Percentiles rank a stretch among this genome's conserved stretches.
phyloP scores from a whole-genome alignment of 1,139 yeast species.

The Saccharomyces uvarum region DNA sequence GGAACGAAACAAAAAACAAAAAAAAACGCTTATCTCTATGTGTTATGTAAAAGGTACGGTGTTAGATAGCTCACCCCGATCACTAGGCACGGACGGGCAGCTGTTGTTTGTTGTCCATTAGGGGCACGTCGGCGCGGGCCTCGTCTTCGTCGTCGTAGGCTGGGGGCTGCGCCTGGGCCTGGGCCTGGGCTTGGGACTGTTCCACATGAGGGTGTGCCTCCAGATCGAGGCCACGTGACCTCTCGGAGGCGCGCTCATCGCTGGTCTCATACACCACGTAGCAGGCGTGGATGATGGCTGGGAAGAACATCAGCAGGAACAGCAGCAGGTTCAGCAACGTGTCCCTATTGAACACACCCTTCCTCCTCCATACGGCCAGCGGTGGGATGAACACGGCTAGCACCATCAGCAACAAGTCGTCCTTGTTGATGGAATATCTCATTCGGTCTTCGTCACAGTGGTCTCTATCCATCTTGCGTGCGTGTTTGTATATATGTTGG shows the following conservation, averaged over 20 bases:
- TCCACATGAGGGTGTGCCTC: neutral
- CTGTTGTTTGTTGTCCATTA: neutral
- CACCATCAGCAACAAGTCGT: constrained; percentile 20
- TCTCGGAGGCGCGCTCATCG: constrained; percentile 11
- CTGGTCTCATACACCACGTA: constrained; percentile 25
- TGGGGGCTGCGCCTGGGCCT: neutral
- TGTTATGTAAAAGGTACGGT: neutral
- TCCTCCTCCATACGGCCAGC: constrained; percentile 20
- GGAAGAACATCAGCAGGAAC: constrained; percentile 21
- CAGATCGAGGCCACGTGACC: neutral
- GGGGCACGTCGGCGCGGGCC: neutral
- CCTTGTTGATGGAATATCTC: constrained; percentile 18
- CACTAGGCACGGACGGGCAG: neutral
- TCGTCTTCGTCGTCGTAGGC: neutral
- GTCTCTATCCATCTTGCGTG: neutral
- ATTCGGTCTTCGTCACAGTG: neutral
- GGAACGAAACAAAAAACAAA: neutral
- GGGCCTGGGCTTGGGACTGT: neutral
- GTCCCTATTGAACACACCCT: constrained; percentile 24
- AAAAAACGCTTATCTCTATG: neutral
- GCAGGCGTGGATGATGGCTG: constrained; percentile 26
- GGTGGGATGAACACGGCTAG: constrained; percentile 25
- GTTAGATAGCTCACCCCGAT: neutral
- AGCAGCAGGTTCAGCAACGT: constrained; percentile 20
- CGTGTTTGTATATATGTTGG: neutral